Evolutionary conservation across 2,329 filamentous ascomycete species (phyloP).

Genomic region (Botrytis byssoidea): DNA sequence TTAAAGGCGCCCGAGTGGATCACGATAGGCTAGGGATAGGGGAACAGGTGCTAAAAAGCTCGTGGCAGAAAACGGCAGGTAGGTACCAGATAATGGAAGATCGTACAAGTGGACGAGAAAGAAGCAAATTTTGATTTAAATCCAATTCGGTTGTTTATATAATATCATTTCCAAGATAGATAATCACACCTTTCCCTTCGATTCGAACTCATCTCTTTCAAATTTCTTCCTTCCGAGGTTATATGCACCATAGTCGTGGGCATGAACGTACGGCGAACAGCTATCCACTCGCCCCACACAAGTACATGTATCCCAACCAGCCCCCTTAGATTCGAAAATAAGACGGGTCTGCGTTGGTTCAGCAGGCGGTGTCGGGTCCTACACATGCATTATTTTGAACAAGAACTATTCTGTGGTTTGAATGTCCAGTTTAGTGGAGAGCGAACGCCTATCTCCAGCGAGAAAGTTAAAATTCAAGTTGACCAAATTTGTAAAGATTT

Average conservation of each 20-base stretch:
- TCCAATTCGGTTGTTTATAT: background rate
- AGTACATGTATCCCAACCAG: slow-evolving; percentile 10
- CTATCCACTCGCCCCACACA: background rate
- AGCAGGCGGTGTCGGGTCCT: background rate
- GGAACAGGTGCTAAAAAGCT: slow-evolving; percentile 1
- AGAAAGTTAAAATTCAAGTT: background rate
- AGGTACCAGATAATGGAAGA: background rate
- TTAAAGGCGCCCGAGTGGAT: background rate
- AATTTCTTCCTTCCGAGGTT: background rate
- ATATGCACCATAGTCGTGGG: slow-evolving; percentile 21
- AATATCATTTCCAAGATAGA: background rate
- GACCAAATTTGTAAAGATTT: background rate
- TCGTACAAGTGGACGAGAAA: background rate
- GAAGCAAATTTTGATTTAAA: background rate
- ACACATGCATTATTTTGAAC: background rate
- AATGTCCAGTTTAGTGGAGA: background rate
- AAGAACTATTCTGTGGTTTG: background rate
- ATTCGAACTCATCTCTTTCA: background rate
- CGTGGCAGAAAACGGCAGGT: slow-evolving; percentile 5
- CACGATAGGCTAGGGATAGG: slow-evolving; percentile 1
- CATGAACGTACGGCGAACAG: slow-evolving; percentile 16
- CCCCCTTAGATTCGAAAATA: slow-evolving; percentile 14
- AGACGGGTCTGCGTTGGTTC: background rate
- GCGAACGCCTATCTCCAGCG: background rate
- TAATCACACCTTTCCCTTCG: background rate